These are phyloP conservation scores for Rubia balearica DNA, from an alignment of 305 asterid genomes.

Conservation along the genomic window DNA sequence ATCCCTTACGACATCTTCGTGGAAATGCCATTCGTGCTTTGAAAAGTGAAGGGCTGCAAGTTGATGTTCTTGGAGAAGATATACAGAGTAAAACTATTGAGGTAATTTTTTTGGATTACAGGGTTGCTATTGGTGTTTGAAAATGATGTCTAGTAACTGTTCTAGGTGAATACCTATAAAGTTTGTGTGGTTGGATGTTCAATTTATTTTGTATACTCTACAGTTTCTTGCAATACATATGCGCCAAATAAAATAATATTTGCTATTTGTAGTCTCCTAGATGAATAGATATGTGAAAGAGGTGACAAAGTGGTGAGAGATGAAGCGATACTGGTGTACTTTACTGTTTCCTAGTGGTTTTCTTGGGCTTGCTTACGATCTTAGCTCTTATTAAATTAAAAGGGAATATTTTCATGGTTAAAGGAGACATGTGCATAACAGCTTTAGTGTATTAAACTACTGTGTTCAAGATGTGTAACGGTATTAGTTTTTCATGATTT, in stretches of 20 bases:
- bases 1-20: constrained; percentile 86
- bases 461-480: neutral
- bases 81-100: constrained; percentile 60
- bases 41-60: constrained; percentile 68
- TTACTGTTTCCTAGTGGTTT: neutral
- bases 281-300: neutral
- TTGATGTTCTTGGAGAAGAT: constrained; percentile 89
- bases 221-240: neutral
- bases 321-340: neutral
- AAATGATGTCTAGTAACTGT: neutral
- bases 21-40: constrained; percentile 80
- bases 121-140: neutral
- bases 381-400: neutral
- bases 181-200: neutral
- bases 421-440: neutral
- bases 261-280: neutral
- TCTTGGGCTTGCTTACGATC: neutral
- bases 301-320: neutral
- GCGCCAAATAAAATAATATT: neutral
- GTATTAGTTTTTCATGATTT: neutral
- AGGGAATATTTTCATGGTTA: neutral
- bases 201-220: neutral
- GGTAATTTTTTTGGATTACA: constrained; percentile 29
- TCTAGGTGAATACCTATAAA: neutral
- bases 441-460: neutral